phyloP scores from a whole-genome alignment of 2,329 filamentous ascomycete species.

The Thielaviopsis punctulata region DNA sequence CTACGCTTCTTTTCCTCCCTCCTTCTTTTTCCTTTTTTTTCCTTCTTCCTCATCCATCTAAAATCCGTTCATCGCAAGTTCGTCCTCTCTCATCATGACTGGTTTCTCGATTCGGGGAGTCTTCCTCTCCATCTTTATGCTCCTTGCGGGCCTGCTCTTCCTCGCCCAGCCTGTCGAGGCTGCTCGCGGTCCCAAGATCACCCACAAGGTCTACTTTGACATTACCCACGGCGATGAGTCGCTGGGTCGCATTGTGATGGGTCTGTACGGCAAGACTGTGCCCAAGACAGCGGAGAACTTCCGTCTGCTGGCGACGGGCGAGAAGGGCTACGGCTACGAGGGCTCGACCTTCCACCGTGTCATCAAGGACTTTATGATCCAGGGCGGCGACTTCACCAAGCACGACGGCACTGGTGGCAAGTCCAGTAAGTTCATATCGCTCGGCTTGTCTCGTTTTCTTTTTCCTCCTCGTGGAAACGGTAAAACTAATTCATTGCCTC shows the following conservation, averaged over 20 bases:
- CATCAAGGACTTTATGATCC: constrained; percentile 84
- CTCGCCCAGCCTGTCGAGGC: constrained; percentile 60
- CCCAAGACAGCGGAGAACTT: constrained; percentile 61
- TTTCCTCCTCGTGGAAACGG: not conserved
- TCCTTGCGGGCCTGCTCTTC: constrained; percentile 58
- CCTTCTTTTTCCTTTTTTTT: constrained; percentile 8
- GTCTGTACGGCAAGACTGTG: constrained; percentile 75
- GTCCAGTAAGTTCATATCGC: constrained; percentile 42
- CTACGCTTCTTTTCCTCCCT: not conserved
- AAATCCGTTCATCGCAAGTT: constrained; percentile 40
- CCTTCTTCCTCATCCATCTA: constrained; percentile 13
- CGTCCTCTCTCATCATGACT: constrained; percentile 8
- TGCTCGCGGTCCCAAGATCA: constrained; percentile 83
- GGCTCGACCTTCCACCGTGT: constrained; percentile 76
- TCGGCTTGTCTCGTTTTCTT: not conserved
- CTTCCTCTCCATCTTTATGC: constrained; percentile 54
- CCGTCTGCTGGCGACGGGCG: constrained; percentile 64
- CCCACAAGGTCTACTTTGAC: constrained; percentile 86
- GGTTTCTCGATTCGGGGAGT: constrained; percentile 50
- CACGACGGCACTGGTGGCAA: constrained; percentile 72
- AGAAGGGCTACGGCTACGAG: constrained; percentile 74
- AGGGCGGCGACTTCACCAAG: constrained; percentile 76
- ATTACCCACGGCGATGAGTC: constrained; percentile 58
- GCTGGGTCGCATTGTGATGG: constrained; percentile 60
- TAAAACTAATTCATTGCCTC: not conserved